Percentiles rank a stretch among this genome's conserved stretches.
Conservation (phyloP, 2,329 filamentous ascomycete species). For the Neospermospora avenae region DNA sequence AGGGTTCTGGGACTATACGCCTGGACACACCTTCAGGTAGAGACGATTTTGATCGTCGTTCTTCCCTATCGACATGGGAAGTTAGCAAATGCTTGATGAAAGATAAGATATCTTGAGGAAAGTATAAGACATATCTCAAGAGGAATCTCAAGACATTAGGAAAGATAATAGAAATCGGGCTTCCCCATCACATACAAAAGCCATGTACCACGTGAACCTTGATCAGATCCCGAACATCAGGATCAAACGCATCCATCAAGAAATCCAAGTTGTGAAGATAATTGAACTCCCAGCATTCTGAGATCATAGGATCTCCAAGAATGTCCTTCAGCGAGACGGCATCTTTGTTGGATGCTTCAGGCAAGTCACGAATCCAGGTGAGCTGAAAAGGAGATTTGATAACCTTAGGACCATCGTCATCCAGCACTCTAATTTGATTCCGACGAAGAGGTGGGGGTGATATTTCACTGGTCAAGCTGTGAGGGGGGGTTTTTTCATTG, state of each 20-base stretch:
- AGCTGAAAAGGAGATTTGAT: conserved; percentile 55
- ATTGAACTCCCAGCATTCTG: conserved; percentile 55
- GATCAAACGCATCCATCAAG: conserved; percentile 53
- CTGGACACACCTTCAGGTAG: conserved; percentile 43
- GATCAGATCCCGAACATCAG: conserved; percentile 50
- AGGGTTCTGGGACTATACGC: not conserved
- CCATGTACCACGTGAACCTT: conserved; percentile 60
- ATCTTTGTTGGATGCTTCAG: conserved; percentile 51
- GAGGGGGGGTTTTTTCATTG: conserved; percentile 10
- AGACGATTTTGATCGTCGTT: conserved; percentile 54
- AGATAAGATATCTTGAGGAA: too few relatives aligned
- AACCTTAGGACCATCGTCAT: conserved; percentile 9
- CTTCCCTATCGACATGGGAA: too few relatives aligned
- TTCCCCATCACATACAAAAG: too few relatives aligned
- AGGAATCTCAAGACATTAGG: too few relatives aligned
- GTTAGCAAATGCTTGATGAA: too few relatives aligned
- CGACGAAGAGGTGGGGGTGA: conserved; percentile 32
- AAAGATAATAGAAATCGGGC: too few relatives aligned
- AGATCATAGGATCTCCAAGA: conserved; percentile 55
- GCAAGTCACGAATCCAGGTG: conserved; percentile 53
- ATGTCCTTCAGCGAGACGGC: conserved; percentile 54
- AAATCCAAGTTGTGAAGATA: conserved; percentile 56
- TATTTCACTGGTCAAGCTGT: conserved; percentile 25
- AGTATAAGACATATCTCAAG: too few relatives aligned
- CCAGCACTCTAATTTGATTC: conserved; percentile 1